phyloP scores from a whole-genome alignment of 2,329 filamentous ascomycete species.

The Epichloe brachyelytri region DNA sequence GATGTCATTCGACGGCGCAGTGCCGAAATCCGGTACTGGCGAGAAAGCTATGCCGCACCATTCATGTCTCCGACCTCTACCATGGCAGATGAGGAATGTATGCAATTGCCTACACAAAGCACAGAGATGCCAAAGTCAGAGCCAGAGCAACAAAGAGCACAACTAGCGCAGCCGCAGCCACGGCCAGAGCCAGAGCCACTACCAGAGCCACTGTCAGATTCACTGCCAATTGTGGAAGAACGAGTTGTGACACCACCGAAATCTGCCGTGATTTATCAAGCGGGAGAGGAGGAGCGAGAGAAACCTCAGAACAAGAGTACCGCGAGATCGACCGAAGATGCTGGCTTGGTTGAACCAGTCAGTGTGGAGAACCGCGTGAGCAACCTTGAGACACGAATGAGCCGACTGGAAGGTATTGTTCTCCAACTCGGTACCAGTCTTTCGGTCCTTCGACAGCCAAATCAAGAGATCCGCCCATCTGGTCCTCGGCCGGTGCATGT shows the following conservation, averaged over 20 bases:
- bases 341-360: constrained; percentile 26
- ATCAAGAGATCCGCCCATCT: constrained; percentile 15
- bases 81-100: constrained; percentile 20
- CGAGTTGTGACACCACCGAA: not conserved
- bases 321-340: not conserved
- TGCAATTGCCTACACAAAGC: constrained; percentile 17
- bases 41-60: constrained; percentile 43
- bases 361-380: constrained; percentile 40
- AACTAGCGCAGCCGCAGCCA: constrained; percentile 9
- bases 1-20: constrained; percentile 37
- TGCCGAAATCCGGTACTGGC: constrained; percentile 52
- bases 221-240: not conserved
- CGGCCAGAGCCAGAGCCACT: constrained; percentile 19
- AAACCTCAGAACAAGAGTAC: not conserved
- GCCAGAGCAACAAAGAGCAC: constrained; percentile 12
- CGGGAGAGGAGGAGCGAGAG: not conserved
- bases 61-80: constrained; percentile 40
- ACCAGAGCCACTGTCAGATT: constrained; percentile 3
- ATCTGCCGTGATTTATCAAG: not conserved
- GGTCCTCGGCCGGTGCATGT: not conserved
- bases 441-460: constrained; percentile 23
- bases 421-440: constrained; percentile 35
- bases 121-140: constrained; percentile 5
- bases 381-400: constrained; percentile 37
- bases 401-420: constrained; percentile 40